Percentiles rank a stretch among this genome's conserved stretches.
Evolutionary conservation across 805 yeast species (phyloP).

Genomic region (Ascoidea rubescens): DNA sequence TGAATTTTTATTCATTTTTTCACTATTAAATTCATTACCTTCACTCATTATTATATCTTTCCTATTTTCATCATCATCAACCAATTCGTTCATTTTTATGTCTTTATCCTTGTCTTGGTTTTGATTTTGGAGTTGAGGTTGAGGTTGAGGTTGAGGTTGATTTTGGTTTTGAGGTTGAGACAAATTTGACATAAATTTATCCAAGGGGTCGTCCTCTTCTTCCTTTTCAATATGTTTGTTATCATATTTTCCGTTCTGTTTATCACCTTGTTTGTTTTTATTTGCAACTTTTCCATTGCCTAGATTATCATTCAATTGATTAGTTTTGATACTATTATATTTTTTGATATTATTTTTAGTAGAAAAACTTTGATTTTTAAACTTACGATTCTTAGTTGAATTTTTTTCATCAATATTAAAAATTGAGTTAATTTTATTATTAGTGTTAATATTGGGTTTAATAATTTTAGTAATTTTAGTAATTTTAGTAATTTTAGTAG

Average conservation of each 20-base stretch:
- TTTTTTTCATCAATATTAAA: too few relatives aligned
- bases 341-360: background rate
- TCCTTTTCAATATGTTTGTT: background rate
- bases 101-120: background rate
- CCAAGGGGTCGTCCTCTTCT: conserved; percentile 2
- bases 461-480: too few relatives aligned
- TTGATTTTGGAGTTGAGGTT: background rate
- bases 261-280: background rate
- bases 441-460: background rate
- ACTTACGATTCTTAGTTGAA: too few relatives aligned
- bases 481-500: background rate
- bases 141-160: background rate
- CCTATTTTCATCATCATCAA: background rate
- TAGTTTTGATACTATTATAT: too few relatives aligned
- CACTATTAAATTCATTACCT: background rate
- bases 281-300: background rate
- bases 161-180: background rate
- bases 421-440: background rate
- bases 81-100: background rate
- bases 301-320: too few relatives aligned
- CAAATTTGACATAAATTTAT: background rate
- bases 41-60: background rate
- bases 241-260: background rate
- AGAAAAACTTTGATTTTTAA: background rate
- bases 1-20: background rate